Percentiles rank a stretch among this genome's conserved stretches.
Evolutionary conservation across 768 basidiomycete genomes (phyloP).

Genomic region (Lactarius akahatsu): DNA sequence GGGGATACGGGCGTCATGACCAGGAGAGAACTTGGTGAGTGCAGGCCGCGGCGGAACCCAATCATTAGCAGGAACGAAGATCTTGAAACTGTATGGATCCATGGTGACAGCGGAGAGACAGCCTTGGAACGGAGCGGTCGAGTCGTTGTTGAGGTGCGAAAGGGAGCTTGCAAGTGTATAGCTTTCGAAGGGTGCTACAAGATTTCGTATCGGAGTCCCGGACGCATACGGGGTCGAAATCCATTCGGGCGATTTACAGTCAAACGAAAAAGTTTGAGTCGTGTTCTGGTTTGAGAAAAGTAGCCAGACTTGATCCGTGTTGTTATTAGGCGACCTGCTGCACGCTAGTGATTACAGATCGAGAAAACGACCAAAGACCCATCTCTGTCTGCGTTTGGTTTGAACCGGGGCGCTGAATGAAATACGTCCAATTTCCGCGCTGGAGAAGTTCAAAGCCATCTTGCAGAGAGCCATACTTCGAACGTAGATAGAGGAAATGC

Average conservation of each 20-base stretch:
- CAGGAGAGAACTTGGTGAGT: slow-evolving; percentile 77
- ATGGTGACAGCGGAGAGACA: slow-evolving; percentile 68
- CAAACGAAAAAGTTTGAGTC: slow-evolving; percentile 60
- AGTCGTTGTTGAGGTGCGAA: slow-evolving; percentile 59
- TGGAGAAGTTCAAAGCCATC: slow-evolving; percentile 87
- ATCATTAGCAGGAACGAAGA: slow-evolving; percentile 61
- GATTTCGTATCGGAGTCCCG: slow-evolving; percentile 63
- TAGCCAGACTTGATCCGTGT: slow-evolving; percentile 74
- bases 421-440: slow-evolving; percentile 81
- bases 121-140: slow-evolving; percentile 64
- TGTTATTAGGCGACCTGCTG: slow-evolving; percentile 63
- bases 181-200: slow-evolving; percentile 82
- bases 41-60: slow-evolving; percentile 74
- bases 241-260: slow-evolving; percentile 62
- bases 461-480: slow-evolving; percentile 67
- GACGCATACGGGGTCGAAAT: slow-evolving; percentile 76
- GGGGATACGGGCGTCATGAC: slow-evolving; percentile 77
- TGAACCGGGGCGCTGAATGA: slow-evolving; percentile 80
- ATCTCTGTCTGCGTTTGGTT: slow-evolving; percentile 78
- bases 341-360: slow-evolving; percentile 55
- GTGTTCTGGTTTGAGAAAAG: slow-evolving; percentile 84
- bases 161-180: slow-evolving; percentile 67
- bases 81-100: slow-evolving; percentile 78
- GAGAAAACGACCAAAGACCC: slow-evolving; percentile 82
- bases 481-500: slow-evolving; percentile 71